Evolutionary conservation across 2,329 filamentous ascomycete species (phyloP), one percentile per base, ranked within the genome.

Genomic region (Ceratocystis destructans): DNA sequence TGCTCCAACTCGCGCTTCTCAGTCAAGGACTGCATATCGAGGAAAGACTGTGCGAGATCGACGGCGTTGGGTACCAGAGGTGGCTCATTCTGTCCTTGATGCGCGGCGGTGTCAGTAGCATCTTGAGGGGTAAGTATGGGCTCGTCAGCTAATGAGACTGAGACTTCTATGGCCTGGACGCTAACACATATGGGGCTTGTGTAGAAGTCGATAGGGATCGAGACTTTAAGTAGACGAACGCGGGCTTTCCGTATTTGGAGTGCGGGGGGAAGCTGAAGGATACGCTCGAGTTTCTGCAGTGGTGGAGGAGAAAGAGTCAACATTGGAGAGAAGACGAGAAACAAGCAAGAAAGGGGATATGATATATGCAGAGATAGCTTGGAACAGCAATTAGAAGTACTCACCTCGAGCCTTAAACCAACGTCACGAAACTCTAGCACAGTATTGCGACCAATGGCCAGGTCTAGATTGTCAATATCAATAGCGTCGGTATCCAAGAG

Each of bases 381-480:
- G 17, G 37, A 59, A 45, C 20, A 41, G 50, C 2, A 50, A 20
- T 48, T 64, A 12, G 63, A 65, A 64, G 67, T 61, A 75, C 79
- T 71, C 79, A 89, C 90, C 80, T 90, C 83, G 68, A 92, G 77
- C 73, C 87, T 88, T 69, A 96, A 78, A 1, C 88, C 90, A 67
- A 96, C 87, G 80, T 97, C 88, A 71, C 87, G 85, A 71, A 96
- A 86, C 75, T 96, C 92, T 57, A 96, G 82, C 0, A 88, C 87
- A 50, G 87, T 94, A 70, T 87, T 87, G 74, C 87, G 86, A 44
- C 94, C 94, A 76, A 90, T 83, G 59, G 86, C 86, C 70, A 96
- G 84, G 71, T 95, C 90, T 69, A 97, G 78, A 70, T 90, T 90
- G 70, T 94, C 90, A 69, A 94, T 82, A 72, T 96, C 89, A 70